Evolutionary conservation across 805 yeast species (phyloP), one percentile per base, ranked within the genome.

Genomic region (Ogataea zsoltii): DNA sequence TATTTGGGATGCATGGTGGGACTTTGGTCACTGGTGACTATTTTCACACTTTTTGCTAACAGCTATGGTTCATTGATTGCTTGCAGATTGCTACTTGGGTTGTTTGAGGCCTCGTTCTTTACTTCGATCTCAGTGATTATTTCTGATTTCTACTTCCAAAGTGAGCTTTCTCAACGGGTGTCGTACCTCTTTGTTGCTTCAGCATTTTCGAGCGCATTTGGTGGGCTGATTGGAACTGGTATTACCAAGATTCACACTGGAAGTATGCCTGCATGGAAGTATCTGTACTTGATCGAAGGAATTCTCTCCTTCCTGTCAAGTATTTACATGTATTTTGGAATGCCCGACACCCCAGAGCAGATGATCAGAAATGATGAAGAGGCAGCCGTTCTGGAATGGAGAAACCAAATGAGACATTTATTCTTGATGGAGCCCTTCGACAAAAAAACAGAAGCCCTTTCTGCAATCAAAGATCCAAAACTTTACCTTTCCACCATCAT

Each of bases 111-210:
- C 23, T 82, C 87, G 21, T 76, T 83, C 53, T 84, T 84, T 66
- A 89, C 89, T 1, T 83, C 86, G n/a, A 78, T 85, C 50, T 84
- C 84, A 60, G 84, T 83, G 60, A 70, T 84, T 44, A 70, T 84
- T 55, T 69, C 85, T 19, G 78, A 79, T 62, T 84, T 80, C 69
- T 84, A 84, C 63, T 68, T 78, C 26, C 74, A 82, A 42, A 64
- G 67, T 39, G 82, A 78, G 53, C 68, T 74, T 47, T 79, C 78
- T 1, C 62, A 69, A 19, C 64, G 83, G 38, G 64, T 74, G 48
- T 71, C 79, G 5, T 68, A 71, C 44, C 69, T 79, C 36, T 77
- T 77, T 56, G 67, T 75, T 28, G 74, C 79, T 23, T 76, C 83
- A 9, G 75, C 79, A 46, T 57, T 79, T 32, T 74, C 82, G 7